Evolutionary conservation across 2,329 filamentous ascomycete species (phyloP).

Genomic region (Xylaria sp.): DNA sequence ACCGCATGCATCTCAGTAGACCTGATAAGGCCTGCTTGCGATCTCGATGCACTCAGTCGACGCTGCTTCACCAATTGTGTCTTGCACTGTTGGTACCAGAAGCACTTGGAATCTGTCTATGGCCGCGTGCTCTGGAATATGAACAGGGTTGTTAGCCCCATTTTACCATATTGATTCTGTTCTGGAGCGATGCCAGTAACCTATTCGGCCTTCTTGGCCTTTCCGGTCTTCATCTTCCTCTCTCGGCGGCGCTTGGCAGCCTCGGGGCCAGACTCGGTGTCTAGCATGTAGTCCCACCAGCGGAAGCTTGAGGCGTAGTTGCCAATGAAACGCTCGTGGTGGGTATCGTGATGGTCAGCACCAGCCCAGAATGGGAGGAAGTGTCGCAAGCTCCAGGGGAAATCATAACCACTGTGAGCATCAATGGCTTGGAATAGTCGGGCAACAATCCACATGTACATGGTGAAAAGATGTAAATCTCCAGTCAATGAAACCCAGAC

Average conservation of each 20-base stretch:
- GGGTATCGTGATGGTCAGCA: slow-evolving; percentile 93
- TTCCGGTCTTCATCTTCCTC: slow-evolving; percentile 73
- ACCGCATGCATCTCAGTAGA: slow-evolving; percentile 19
- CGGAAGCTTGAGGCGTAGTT: slow-evolving; percentile 98
- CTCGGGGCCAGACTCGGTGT: slow-evolving; percentile 92
- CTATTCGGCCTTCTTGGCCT: slow-evolving; percentile 75
- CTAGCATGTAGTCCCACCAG: slow-evolving; percentile 96
- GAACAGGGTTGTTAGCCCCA: neutral
- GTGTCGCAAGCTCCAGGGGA: slow-evolving; percentile 95
- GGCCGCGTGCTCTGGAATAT: slow-evolving; percentile 5
- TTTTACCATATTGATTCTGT: neutral
- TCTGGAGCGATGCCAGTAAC: slow-evolving; percentile 18
- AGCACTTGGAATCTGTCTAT: slow-evolving; percentile 7
- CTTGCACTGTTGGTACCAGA: slow-evolving; percentile 15
- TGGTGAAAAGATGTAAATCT: slow-evolving; percentile 93
- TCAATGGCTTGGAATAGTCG: slow-evolving; percentile 98
- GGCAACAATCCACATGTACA: slow-evolving; percentile 95
- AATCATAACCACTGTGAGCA: slow-evolving; percentile 97
- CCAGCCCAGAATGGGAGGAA: slow-evolving; percentile 98
- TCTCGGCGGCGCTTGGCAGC: slow-evolving; percentile 86
- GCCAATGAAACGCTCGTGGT: slow-evolving; percentile 98
- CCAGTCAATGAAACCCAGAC: slow-evolving; percentile 84
- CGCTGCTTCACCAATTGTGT: slow-evolving; percentile 6
- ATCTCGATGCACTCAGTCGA: slow-evolving; percentile 2
- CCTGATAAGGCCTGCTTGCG: slow-evolving; percentile 1